These are phyloP conservation scores for Aspergillus transmontanensis DNA, from an alignment of 2,329 filamentous ascomycete species.

Conservation along the genomic window DNA sequence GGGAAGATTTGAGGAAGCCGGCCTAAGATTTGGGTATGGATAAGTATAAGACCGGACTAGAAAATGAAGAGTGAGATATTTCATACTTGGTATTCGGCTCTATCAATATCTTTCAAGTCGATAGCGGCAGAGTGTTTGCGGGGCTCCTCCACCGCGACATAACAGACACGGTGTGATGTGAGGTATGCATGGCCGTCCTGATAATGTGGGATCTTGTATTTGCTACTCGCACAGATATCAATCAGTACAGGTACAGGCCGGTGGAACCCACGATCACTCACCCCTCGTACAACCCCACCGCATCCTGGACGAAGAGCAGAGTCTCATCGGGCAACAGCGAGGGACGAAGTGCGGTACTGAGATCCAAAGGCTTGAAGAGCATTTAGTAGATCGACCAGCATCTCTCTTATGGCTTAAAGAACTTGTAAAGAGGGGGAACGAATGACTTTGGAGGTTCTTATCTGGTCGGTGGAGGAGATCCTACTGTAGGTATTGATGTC, in stretches of 20 bases:
- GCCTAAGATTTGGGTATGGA: constrained; percentile 55
- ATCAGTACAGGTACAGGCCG: constrained; percentile 12
- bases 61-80: constrained; percentile 4
- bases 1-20: constrained; percentile 90
- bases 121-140: constrained; percentile 81
- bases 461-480: not conserved
- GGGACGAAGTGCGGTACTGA: constrained; percentile 94
- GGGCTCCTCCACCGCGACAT: constrained; percentile 86
- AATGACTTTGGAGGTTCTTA: not conserved
- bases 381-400: constrained; percentile 66
- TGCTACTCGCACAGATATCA: constrained; percentile 57
- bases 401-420: constrained; percentile 17
- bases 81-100: constrained; percentile 81
- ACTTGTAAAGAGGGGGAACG: constrained; percentile 16
- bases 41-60: constrained; percentile 13
- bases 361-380: constrained; percentile 94
- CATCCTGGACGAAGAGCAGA: constrained; percentile 94
- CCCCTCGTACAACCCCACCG: constrained; percentile 97
- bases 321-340: constrained; percentile 91
- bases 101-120: constrained; percentile 87
- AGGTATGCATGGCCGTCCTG: constrained; percentile 96
- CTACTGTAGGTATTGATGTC: constrained; percentile 13
- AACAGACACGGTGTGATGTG: constrained; percentile 93
- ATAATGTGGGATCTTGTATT: constrained; percentile 90
- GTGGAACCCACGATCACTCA: constrained; percentile 51